Percentiles rank a stretch among this genome's conserved stretches.
These are phyloP conservation scores for Alternaria sp. DNA, from an alignment of 2,329 filamentous ascomycete species.

Conservation along the genomic window DNA sequence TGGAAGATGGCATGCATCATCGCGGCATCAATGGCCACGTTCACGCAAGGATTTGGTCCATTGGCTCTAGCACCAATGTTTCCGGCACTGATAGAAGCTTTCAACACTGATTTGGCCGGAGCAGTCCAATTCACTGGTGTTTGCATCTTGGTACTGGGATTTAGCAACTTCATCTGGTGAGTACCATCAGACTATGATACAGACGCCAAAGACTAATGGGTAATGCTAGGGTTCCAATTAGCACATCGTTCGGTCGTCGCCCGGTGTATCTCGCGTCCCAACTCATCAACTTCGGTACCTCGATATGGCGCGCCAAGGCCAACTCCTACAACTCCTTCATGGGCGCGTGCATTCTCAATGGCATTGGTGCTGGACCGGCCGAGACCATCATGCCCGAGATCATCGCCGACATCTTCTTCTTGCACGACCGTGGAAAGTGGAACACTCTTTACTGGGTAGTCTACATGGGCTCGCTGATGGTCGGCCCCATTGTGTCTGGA, in stretches of 20 bases:
- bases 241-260: conserved; percentile 61
- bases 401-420: conserved; percentile 69
- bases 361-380: conserved; percentile 66
- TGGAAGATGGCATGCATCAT: conserved; percentile 59
- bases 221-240: conserved; percentile 58
- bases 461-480: conserved; percentile 69
- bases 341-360: conserved; percentile 67
- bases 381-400: conserved; percentile 68
- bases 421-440: conserved; percentile 69
- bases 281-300: conserved; percentile 59
- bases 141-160: conserved; percentile 63
- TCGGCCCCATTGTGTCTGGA: conserved; percentile 63
- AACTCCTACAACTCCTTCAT: conserved; percentile 67
- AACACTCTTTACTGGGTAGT: conserved; percentile 67
- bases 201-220: not conserved
- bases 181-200: conserved; percentile 5
- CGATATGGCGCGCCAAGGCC: conserved; percentile 65
- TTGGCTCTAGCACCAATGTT: conserved; percentile 66
- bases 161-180: conserved; percentile 66
- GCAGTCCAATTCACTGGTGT: conserved; percentile 65
- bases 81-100: conserved; percentile 62
- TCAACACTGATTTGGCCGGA: conserved; percentile 59
- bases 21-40: conserved; percentile 55
- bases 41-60: conserved; percentile 62
- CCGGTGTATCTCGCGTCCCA: conserved; percentile 61